Conservation (phyloP, 768 basidiomycete species). For the Tricholoma saponaceum region DNA sequence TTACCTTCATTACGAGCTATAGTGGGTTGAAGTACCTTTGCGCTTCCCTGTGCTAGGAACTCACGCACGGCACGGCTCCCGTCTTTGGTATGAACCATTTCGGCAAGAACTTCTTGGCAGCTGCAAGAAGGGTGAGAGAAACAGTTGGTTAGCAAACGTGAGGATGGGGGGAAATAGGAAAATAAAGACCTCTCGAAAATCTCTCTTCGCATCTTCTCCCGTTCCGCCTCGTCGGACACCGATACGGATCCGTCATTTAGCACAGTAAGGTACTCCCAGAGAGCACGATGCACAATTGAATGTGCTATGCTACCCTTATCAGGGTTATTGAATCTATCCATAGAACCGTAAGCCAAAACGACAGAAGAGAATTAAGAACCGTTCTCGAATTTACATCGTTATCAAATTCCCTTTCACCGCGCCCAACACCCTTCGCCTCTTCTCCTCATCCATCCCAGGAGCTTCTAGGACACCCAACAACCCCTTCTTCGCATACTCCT, state of each 20-base stretch:
- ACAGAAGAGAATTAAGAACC: background rate
- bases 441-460: conserved; percentile 58
- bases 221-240: conserved; percentile 57
- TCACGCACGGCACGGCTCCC: conserved; percentile 84
- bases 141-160: background rate
- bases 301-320: conserved; percentile 89
- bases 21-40: conserved; percentile 52
- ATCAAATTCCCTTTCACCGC: conserved; percentile 72
- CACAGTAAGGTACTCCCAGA: conserved; percentile 81
- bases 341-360: background rate
- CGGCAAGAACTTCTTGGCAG: conserved; percentile 81
- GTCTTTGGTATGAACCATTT: conserved; percentile 93
- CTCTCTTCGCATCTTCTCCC: conserved; percentile 71
- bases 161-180: background rate
- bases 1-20: background rate
- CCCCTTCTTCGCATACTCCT: conserved; percentile 62
- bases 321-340: conserved; percentile 77
- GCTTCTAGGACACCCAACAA: conserved; percentile 53
- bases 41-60: conserved; percentile 76
- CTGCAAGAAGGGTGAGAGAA: conserved; percentile 28
- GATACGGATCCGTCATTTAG: conserved; percentile 32
- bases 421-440: conserved; percentile 60
- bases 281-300: conserved; percentile 80
- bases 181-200: conserved; percentile 69
- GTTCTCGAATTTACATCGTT: conserved; percentile 53